Percentiles rank a stretch among this genome's conserved stretches.
Evolutionary conservation across 2,329 filamentous ascomycete genomes (phyloP).

Genomic region (Aspergillus brunneoviolaceus): DNA sequence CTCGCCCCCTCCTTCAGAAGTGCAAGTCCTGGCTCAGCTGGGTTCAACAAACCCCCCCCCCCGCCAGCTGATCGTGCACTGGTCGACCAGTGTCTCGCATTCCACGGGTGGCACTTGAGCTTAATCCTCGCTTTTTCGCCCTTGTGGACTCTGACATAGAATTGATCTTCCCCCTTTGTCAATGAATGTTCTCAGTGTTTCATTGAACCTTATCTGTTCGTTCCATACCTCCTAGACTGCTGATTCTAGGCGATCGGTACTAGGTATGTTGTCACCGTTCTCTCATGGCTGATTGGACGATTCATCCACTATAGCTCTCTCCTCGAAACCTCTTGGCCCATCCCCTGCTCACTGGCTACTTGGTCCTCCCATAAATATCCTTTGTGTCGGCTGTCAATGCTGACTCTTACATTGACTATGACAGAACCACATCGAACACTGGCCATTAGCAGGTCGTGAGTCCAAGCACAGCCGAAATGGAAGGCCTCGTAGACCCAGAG

Average conservation of each 20-base stretch:
- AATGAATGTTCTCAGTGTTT: conserved; percentile 13
- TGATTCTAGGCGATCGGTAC: not conserved
- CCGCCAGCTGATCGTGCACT: not conserved
- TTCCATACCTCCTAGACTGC: conserved; percentile 2
- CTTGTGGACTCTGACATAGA: conserved; percentile 7
- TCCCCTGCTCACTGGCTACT: not conserved
- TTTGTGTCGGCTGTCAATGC: not conserved
- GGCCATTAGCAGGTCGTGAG: not conserved
- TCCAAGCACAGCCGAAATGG: conserved; percentile 33
- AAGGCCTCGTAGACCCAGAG: conserved; percentile 74
- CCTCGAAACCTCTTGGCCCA: not conserved
- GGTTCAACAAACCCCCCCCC: not conserved
- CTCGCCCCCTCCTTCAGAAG: not conserved
- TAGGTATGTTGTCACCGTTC: conserved; percentile 8
- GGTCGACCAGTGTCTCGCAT: not conserved
- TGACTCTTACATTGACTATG: not conserved
- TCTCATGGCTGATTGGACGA: not conserved
- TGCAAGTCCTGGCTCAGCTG: not conserved
- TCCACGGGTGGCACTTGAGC: not conserved
- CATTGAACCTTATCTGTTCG: conserved; percentile 6
- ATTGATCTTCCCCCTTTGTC: not conserved
- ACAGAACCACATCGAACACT: conserved; percentile 2
- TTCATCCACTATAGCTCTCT: not conserved
- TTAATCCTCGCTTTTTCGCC: conserved; percentile 6
- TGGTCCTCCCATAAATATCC: not conserved